Percentiles rank a stretch among this genome's conserved stretches.
Evolutionary conservation across 768 basidiomycete genomes (phyloP).

Genomic region (Suillus tomentosus): DNA sequence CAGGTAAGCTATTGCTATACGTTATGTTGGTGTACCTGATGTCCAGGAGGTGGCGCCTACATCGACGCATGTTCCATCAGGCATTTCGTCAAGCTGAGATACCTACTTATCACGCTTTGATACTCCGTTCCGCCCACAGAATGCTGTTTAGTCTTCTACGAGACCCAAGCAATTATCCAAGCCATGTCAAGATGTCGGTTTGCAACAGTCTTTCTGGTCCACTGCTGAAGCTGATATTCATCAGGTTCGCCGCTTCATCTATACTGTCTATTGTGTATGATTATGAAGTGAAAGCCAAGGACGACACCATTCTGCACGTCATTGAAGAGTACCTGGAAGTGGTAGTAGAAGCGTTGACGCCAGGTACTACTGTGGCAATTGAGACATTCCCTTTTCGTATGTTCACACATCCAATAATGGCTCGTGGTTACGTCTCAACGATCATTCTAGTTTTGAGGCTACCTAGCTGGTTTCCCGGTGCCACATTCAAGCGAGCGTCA

Average conservation of each 20-base stretch:
- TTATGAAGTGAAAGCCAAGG: slow-evolving; percentile 34
- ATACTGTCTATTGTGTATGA: slow-evolving; percentile 46
- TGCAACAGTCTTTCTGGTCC: not conserved
- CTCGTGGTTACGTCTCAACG: not conserved
- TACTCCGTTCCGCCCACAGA: not conserved
- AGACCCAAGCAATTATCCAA: too few species aligned
- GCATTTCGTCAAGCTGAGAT: not conserved
- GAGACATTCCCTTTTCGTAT: slow-evolving; percentile 27
- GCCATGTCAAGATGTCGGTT: too few species aligned
- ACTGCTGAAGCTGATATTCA: not conserved
- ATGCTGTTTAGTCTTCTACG: not conserved
- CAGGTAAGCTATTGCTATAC: not conserved
- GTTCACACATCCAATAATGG: not conserved
- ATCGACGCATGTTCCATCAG: too few species aligned
- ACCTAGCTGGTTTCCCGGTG: slow-evolving; percentile 28
- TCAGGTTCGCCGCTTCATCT: slow-evolving; percentile 37
- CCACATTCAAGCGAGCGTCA: not conserved
- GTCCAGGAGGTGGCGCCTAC: not conserved
- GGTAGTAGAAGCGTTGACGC: slow-evolving; percentile 19
- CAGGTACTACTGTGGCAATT: slow-evolving; percentile 19
- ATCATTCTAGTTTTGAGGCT: slow-evolving; percentile 21
- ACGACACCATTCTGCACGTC: slow-evolving; percentile 40
- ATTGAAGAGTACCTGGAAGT: slow-evolving; percentile 35
- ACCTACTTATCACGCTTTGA: not conserved
- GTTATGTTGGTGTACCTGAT: slow-evolving; percentile 3